phyloP scores from a whole-genome alignment of 495 filamentous ascomycete species.

The Penicillium taxi region DNA sequence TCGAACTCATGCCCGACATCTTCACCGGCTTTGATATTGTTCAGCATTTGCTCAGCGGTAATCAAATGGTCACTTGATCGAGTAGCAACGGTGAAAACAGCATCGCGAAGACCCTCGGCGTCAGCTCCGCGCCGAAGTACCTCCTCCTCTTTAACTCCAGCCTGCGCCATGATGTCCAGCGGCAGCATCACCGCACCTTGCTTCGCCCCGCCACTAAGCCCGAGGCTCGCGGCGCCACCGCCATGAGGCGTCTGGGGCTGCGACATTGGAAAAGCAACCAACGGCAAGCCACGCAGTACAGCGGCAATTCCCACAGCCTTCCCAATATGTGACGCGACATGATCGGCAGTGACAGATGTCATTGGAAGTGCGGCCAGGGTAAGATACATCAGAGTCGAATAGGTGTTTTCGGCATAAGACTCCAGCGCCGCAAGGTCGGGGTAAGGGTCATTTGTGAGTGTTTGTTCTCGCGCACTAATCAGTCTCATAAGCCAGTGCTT shows the following conservation, averaged over 20 bases:
- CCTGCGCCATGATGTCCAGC: conserved; percentile 80
- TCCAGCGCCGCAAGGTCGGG: conserved; percentile 65
- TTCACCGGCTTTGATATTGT: conserved; percentile 61
- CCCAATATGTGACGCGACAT: conserved; percentile 87
- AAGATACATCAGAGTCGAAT: conserved; percentile 86
- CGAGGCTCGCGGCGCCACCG: conserved; percentile 15
- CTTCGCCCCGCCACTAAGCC: conserved; percentile 23
- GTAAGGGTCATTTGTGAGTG: conserved; percentile 78
- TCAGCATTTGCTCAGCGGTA: conserved; percentile 85
- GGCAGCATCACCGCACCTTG: conserved; percentile 71
- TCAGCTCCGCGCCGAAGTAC: conserved; percentile 70
- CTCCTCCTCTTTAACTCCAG: conserved; percentile 75
- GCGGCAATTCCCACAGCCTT: conserved; percentile 87
- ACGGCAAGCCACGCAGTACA: conserved; percentile 70
- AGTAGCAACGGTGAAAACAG: conserved; percentile 86
- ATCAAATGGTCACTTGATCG: conserved; percentile 92
- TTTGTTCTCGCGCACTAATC: conserved; percentile 70
- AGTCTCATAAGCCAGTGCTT: conserved; percentile 76
- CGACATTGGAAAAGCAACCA: conserved; percentile 72
- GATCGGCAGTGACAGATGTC: conserved; percentile 75
- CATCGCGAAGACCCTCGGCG: conserved; percentile 74
- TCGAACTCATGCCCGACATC: conserved; percentile 80
- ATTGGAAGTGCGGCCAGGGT: conserved; percentile 70
- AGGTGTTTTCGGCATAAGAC: conserved; percentile 86
- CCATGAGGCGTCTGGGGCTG: conserved; percentile 45